Percentiles rank a stretch among this genome's conserved stretches.
Evolutionary conservation across 768 basidiomycete genomes (phyloP).

Genomic region (Mycena vulgaris): DNA sequence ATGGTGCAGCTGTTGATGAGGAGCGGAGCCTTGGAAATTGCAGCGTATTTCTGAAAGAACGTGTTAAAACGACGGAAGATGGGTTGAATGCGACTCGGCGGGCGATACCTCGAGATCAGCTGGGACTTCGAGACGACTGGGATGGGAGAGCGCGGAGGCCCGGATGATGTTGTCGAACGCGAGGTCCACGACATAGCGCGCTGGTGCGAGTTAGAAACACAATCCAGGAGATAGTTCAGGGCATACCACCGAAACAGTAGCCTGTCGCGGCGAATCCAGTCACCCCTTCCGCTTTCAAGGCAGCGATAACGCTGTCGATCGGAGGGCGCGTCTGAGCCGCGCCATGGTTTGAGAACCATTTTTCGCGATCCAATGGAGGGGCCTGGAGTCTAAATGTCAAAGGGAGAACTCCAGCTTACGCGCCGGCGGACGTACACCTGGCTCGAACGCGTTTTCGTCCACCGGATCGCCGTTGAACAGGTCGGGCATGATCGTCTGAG

Average conservation of each 20-base stretch:
- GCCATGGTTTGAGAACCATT: background rate
- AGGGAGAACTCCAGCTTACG: background rate
- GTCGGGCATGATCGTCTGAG: slow-evolving; percentile 34
- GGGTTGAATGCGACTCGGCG: background rate
- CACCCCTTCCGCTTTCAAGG: slow-evolving; percentile 2
- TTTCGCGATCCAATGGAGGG: slow-evolving; percentile 1
- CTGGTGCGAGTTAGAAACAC: background rate
- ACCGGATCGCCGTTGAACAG: slow-evolving; percentile 35
- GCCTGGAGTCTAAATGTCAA: background rate
- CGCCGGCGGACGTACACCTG: background rate
- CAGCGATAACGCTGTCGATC: slow-evolving; percentile 8
- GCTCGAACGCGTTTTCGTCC: background rate
- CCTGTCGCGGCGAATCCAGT: slow-evolving; percentile 5
- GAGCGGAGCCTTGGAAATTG: background rate
- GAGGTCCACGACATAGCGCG: slow-evolving; percentile 47
- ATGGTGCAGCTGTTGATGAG: slow-evolving; percentile 20
- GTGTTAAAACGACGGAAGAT: too few species aligned
- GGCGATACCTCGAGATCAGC: slow-evolving; percentile 47
- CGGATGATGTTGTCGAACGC: slow-evolving; percentile 47
- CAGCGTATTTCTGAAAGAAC: slow-evolving; percentile 10
- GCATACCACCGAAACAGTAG: slow-evolving; percentile 9
- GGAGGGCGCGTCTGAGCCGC: background rate
- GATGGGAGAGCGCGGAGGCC: slow-evolving; percentile 48
- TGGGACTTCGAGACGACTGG: slow-evolving; percentile 49
- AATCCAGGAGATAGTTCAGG: background rate